Base-by-base conservation (phyloP, 768 basidiomycete genomes). In the Dentipellis fragilis region DNA sequence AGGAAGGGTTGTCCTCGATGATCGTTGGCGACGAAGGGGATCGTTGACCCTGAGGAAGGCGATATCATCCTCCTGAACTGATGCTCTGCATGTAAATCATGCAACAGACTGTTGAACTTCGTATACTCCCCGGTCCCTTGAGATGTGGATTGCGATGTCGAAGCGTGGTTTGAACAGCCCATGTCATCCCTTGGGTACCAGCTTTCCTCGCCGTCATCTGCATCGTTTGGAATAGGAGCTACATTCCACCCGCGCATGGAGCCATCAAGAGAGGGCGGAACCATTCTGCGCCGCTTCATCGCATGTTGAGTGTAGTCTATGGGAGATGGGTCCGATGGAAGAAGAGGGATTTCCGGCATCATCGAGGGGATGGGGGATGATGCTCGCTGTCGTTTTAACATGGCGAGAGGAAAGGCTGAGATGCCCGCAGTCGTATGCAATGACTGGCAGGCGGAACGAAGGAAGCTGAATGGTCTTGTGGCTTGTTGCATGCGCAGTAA, bases 1-100 rank as follows among this genome's bases (percentile, higher is more conserved):
- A 37, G 19, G 57, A 48, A n/a, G 40, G 40, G 23, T 21, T 49
- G 19, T 22, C 10, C 29, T 35, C 21, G 48, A 42, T 42, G 23
- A 16, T 11, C 19, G 16, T 49, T 21, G 29, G 21, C 21, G 11
- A 23, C 48, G 17, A 49, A 49, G 17, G 42, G 42, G n/a, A 45
- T 45, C 11, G 42, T n/a, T 19, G 19, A 11, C 10, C n/a, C n/a
- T 14, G 42, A 12, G 10, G 42, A 45, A n/a, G 42, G 19, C 12
- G 59, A 58, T 38, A 72, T 81, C 22, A 81, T 56, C 36, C 80
- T 70, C 51, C 86, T 76, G 63, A 87, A 84, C 54, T 85, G 80
- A 60, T 85, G 76, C 21, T 84, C 73, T 39, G 80, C 74, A 62
- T 90, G 88, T 52, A 89, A 66, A 62, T 89, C 81, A 55, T 85